These are phyloP conservation scores for Thalassiosira delicatula DNA, from an alignment of 352 stramenopile species.

Conservation along the genomic window DNA sequence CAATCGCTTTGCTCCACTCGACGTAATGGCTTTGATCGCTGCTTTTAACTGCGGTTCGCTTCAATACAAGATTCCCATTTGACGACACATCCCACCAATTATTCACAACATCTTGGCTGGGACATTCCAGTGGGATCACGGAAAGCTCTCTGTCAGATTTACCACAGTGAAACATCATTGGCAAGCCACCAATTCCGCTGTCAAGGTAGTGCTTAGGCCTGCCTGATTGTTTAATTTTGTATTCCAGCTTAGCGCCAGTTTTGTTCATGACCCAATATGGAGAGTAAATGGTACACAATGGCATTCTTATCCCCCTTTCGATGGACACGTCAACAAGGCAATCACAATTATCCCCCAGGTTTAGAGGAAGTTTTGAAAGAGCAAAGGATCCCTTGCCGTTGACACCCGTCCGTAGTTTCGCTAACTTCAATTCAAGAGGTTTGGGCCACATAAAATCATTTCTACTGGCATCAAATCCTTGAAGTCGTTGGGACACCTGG, in stretches of 20 bases:
- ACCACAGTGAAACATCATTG: conserved; percentile 53
- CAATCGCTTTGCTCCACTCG: conserved; percentile 55
- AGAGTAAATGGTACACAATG: conserved; percentile 51
- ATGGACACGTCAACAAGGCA: conserved; percentile 52
- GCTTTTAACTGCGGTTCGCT: conserved; percentile 28
- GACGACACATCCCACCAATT: conserved; percentile 55
- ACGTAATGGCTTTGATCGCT: conserved; percentile 21
- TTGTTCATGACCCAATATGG: conserved; percentile 72
- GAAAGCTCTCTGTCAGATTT: conserved; percentile 37
- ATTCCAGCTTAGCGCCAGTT: conserved; percentile 38
- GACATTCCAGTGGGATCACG: conserved; percentile 49
- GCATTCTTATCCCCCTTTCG: too few relatives aligned
- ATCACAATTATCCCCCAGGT: conserved; percentile 61
- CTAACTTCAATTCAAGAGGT: conserved; percentile 33
- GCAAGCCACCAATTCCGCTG: conserved; percentile 31
- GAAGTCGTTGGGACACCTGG: conserved; percentile 48
- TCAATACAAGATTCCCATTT: conserved; percentile 58
- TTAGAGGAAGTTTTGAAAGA: conserved; percentile 26
- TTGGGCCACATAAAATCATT: conserved; percentile 35
- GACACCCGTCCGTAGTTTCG: conserved; percentile 37
- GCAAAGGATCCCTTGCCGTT: conserved; percentile 32
- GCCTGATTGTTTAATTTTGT: conserved; percentile 53
- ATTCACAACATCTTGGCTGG: not conserved
- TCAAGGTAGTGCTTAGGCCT: conserved; percentile 26
- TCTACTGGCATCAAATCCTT: not conserved